Percentiles rank a stretch among this genome's conserved stretches.
These are phyloP conservation scores for Aspergillus caelatus DNA, from an alignment of 2,329 filamentous ascomycete species.

Conservation along the genomic window DNA sequence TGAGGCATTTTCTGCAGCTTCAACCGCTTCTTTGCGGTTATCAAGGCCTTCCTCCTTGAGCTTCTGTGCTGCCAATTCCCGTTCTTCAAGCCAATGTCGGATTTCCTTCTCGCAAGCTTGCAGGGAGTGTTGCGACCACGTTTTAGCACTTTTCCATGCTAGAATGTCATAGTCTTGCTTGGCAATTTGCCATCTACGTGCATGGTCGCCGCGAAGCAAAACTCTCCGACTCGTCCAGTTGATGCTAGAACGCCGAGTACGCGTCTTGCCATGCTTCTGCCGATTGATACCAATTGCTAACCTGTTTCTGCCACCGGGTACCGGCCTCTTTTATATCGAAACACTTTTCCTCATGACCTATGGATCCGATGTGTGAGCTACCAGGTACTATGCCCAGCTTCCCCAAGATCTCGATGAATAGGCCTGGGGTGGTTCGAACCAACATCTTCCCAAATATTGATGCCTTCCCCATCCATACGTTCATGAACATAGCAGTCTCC, in stretches of 20 bases:
- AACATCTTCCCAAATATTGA: not conserved
- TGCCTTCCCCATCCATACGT: not conserved
- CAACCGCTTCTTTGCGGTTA: not conserved
- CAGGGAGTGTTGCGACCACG: not conserved
- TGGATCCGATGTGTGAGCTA: too few relatives aligned
- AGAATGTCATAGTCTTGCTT: not conserved
- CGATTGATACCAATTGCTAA: not conserved
- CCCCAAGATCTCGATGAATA: accelerated
- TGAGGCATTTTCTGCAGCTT: not conserved
- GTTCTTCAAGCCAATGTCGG: too few relatives aligned
- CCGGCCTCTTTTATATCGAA: too few relatives aligned
- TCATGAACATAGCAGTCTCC: not conserved
- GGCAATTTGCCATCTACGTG: not conserved
- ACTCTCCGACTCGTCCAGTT: accelerated
- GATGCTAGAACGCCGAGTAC: not conserved
- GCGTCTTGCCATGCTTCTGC: not conserved
- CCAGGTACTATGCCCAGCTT: too few relatives aligned
- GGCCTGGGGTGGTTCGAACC: not conserved
- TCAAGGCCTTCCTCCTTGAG: too few relatives aligned
- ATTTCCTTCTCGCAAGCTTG: not conserved
- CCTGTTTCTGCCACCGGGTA: accelerated
- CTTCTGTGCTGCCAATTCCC: too few relatives aligned
- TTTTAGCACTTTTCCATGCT: not conserved
- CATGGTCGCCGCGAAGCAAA: too few relatives aligned
- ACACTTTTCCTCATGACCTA: too few relatives aligned